Conservation (phyloP, 352 stramenopile species). For the Phytophthora pluvialis region DNA sequence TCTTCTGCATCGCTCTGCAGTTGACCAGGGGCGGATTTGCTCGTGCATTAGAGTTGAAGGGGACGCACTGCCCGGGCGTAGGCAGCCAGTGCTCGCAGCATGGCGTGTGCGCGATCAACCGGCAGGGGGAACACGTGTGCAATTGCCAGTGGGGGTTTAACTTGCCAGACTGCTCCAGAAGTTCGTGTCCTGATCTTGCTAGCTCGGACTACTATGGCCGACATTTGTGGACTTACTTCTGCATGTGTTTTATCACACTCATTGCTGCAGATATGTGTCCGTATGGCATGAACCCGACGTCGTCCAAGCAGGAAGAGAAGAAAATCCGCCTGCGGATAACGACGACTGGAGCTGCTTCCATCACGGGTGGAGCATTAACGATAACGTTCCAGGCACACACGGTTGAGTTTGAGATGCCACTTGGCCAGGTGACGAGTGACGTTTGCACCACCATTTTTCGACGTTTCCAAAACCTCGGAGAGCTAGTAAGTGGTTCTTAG, state of each 20-base stretch:
- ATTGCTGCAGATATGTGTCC: conserved; percentile 69
- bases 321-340: conserved; percentile 54
- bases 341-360: conserved; percentile 14
- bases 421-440: conserved; percentile 59
- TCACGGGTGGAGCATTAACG: conserved; percentile 52
- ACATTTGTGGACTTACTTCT: background rate
- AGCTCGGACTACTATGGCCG: background rate
- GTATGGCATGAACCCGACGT: conserved; percentile 62
- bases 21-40: background rate
- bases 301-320: conserved; percentile 49
- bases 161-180: conserved; percentile 62
- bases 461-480: conserved; percentile 74
- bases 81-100: conserved; percentile 78
- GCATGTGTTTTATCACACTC: background rate
- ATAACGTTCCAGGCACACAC: conserved; percentile 74
- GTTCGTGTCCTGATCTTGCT: conserved; percentile 37
- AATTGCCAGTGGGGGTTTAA: conserved; percentile 83
- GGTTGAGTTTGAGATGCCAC: conserved; percentile 67
- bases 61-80: conserved; percentile 55
- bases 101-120: conserved; percentile 68
- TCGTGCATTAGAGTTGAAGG: conserved; percentile 28
- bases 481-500: conserved; percentile 44
- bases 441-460: conserved; percentile 65
- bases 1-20: conserved; percentile 13
- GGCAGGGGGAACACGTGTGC: conserved; percentile 69